A percentile compares a stretch with the other conserved stretches of the same genome.
Evolutionary conservation across 257 asterid genomes (phyloP).

Genomic region (Solanum tacnaense): DNA sequence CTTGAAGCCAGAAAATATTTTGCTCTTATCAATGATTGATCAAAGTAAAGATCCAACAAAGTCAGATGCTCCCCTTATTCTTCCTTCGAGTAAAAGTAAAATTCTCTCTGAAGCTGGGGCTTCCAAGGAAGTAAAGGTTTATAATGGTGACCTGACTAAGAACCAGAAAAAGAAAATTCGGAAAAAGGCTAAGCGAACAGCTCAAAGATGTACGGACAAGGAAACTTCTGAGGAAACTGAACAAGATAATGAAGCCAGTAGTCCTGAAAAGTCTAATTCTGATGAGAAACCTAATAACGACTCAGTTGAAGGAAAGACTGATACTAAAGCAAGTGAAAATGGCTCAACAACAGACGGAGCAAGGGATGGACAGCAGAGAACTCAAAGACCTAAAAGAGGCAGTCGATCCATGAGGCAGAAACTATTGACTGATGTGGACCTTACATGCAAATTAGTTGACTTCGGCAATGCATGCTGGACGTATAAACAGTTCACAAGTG

Average conservation of each 20-base stretch:
- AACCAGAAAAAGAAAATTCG: conserved; percentile 87
- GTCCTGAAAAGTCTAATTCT: conserved; percentile 38
- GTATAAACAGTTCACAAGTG: conserved; percentile 78
- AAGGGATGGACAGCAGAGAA: conserved; percentile 24
- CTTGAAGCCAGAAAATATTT: conserved; percentile 90
- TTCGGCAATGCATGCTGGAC: conserved; percentile 99
- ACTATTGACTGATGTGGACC: conserved; percentile 73
- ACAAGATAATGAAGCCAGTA: conserved; percentile 49
- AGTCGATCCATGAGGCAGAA: conserved; percentile 53
- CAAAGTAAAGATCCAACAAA: conserved; percentile 69
- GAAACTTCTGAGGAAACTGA: conserved; percentile 39
- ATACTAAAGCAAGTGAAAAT: conserved; percentile 27
- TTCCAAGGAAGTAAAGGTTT: conserved; percentile 43
- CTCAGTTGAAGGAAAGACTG: conserved; percentile 20
- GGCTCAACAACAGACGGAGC: neutral
- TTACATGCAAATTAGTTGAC: conserved; percentile 87
- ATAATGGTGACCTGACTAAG: conserved; percentile 56
- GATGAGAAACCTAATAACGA: conserved; percentile 37
- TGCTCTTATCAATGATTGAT: conserved; percentile 68
- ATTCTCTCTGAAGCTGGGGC: conserved; percentile 32
- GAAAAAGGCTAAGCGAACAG: conserved; percentile 69
- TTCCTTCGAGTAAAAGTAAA: conserved; percentile 55
- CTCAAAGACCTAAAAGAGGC: conserved; percentile 60
- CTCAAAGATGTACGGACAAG: conserved; percentile 54
- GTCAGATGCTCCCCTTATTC: conserved; percentile 52